Base-by-base conservation (phyloP, 208 protist species). In the Trypanosoma melophagium region DNA sequence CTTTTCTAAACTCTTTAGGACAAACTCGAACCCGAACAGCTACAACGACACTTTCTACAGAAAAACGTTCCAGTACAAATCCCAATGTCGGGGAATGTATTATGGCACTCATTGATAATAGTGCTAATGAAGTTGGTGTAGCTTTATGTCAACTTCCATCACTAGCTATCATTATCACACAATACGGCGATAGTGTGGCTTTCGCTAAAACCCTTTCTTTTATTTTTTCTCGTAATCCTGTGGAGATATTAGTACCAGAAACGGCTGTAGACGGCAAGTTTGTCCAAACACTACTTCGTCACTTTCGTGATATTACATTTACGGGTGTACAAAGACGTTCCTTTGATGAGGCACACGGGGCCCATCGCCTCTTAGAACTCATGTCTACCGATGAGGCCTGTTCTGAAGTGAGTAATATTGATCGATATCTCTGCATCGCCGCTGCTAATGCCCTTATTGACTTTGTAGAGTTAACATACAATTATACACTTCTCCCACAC, bases 351-450 rank as follows among this genome's bases (percentile, higher is more conserved):
- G 78, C 88, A 54, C 74, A 68, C 1, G 90, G 90, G 10, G 85
- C 86, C 42, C 64, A 71, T 42, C 82, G 85, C 17, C 72, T 95
- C 47, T 42, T 66, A 13, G 42, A 79, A 60, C 81, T 95, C 7
- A 79, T 82, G 49, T 89, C 86, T 28, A 72, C 82, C 2, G 66
- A 72, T 44, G 69, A 73, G 14, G 63, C 70, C 8, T 66, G 54
- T 24, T 25, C 67, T n/a, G 69, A 70, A 42, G 58, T 73, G 10
- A 57, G 65, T 24, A 69, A 92, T 53, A 88, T 83, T 7, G 84
- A 92, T 58, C 84, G 80, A 52, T 95, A 95, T 55, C 76, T 95
- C 12, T 90, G 85, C 66, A 74, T 92, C 16, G 87, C 90, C 0
- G 86, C 90, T 0, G 86, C 87, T 2, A 86, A 92, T 56, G 90